A percentile compares a stretch with the other conserved stretches of the same genome.
phyloP scores from a whole-genome alignment of 352 stramenopile genomes.

The Lagenidium giganteum region DNA sequence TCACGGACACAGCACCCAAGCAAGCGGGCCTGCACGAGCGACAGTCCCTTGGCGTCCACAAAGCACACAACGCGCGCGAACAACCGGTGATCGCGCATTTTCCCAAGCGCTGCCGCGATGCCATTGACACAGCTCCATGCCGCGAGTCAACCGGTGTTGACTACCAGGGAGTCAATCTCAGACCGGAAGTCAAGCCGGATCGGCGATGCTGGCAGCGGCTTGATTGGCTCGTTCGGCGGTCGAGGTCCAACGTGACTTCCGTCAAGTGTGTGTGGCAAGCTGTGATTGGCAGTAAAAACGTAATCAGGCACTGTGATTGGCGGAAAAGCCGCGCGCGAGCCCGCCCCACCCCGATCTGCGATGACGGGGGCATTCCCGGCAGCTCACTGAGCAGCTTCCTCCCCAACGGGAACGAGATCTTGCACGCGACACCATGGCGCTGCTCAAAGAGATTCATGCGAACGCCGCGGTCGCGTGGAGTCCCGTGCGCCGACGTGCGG shows the following conservation, averaged over 20 bases:
- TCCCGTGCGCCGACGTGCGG: conserved; percentile 62
- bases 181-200: too few relatives aligned
- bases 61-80: conserved; percentile 44
- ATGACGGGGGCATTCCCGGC: background rate
- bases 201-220: too few relatives aligned
- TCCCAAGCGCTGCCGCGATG: too few relatives aligned
- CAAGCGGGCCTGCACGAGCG: conserved; percentile 25
- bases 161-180: too few relatives aligned
- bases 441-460: conserved; percentile 89
- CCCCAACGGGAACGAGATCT: too few relatives aligned
- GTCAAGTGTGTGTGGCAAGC: conserved; percentile 7
- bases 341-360: too few relatives aligned
- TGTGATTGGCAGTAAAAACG: conserved; percentile 4
- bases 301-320: conserved; percentile 3
- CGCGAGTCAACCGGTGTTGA: too few relatives aligned
- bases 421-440: too few relatives aligned
- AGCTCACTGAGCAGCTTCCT: too few relatives aligned
- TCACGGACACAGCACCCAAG: conserved; percentile 63
- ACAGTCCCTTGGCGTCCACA: conserved; percentile 45
- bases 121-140: too few relatives aligned
- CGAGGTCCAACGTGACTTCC: background rate
- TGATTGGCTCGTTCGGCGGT: background rate
- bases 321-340: too few relatives aligned
- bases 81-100: conserved; percentile 44
- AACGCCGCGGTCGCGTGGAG: conserved; percentile 88